These are phyloP conservation scores for Cephaloascus albidus DNA, from an alignment of 805 yeast genomes.

Conservation along the genomic window DNA sequence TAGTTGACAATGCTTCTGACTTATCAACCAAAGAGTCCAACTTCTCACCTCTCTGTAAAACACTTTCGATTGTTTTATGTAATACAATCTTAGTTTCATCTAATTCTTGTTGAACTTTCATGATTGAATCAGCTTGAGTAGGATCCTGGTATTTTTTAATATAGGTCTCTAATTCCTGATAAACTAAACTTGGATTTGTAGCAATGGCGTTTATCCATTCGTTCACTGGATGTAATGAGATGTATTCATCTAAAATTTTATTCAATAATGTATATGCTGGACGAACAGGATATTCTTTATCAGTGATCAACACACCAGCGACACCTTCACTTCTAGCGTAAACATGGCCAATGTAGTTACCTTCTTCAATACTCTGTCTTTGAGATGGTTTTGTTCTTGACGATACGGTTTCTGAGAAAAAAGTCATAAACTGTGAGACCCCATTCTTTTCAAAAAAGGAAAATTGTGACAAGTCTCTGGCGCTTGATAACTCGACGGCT, in stretches of 20 bases:
- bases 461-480: conserved; percentile 77
- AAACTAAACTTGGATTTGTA: conserved; percentile 34
- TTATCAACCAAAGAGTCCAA: conserved; percentile 91
- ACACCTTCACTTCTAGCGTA: conserved; percentile 85
- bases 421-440: conserved; percentile 91
- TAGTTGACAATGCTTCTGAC: conserved; percentile 82
- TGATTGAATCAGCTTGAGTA: conserved; percentile 88
- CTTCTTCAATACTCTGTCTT: conserved; percentile 92
- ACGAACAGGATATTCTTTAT: conserved; percentile 92
- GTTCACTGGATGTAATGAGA: conserved; percentile 66
- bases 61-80: conserved; percentile 92
- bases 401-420: conserved; percentile 85
- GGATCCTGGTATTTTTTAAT: conserved; percentile 91
- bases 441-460: conserved; percentile 78
- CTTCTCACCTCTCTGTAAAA: conserved; percentile 92
- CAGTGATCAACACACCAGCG: conserved; percentile 86
- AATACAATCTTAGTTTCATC: conserved; percentile 96
- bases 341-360: conserved; percentile 81
- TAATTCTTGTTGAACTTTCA: conserved; percentile 95
- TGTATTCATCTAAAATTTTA: conserved; percentile 84
- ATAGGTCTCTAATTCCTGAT: conserved; percentile 58
- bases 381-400: conserved; percentile 83
- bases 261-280: conserved; percentile 92
- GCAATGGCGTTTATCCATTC: conserved; percentile 53
- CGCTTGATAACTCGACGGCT: conserved; percentile 70